phyloP scores from a whole-genome alignment of 495 filamentous ascomycete species.

The Penicillium samsonianum region DNA sequence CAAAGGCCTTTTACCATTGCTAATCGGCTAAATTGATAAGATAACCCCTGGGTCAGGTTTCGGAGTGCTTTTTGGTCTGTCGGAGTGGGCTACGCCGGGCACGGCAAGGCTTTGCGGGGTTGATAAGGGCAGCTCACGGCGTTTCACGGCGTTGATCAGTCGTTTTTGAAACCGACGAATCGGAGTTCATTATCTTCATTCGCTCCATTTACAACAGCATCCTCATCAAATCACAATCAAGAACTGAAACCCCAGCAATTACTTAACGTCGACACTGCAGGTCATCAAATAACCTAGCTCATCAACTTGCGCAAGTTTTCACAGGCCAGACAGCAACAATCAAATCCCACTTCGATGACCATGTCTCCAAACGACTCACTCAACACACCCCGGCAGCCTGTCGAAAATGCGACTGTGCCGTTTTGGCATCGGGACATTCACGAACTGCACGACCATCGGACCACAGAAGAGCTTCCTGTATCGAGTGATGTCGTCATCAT shows the following conservation, averaged over 20 bases:
- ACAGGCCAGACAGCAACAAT: background rate
- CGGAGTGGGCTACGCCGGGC: background rate
- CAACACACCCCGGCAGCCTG: background rate
- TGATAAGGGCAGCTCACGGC: background rate
- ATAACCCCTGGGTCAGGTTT: background rate
- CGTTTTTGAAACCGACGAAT: background rate
- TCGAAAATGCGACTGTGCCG: background rate
- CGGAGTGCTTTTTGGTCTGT: background rate
- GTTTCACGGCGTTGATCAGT: background rate
- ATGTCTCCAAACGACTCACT: background rate
- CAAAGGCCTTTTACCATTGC: background rate
- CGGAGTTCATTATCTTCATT: background rate
- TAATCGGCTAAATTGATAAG: background rate
- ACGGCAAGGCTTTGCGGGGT: background rate
- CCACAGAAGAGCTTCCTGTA: constrained; percentile 46
- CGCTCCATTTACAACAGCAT: background rate
- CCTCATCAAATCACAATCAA: background rate
- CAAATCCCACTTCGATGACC: background rate
- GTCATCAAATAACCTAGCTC: background rate
- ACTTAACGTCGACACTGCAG: background rate
- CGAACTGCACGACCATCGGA: constrained; percentile 53
- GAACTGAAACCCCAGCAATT: background rate
- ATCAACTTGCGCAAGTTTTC: background rate
- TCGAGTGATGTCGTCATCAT: constrained; percentile 65
- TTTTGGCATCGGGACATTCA: constrained; percentile 66